Evolutionary conservation across 257 asterid genomes (phyloP), one percentile per base, ranked within the genome.

Genomic region (Verbascum thapsus): DNA sequence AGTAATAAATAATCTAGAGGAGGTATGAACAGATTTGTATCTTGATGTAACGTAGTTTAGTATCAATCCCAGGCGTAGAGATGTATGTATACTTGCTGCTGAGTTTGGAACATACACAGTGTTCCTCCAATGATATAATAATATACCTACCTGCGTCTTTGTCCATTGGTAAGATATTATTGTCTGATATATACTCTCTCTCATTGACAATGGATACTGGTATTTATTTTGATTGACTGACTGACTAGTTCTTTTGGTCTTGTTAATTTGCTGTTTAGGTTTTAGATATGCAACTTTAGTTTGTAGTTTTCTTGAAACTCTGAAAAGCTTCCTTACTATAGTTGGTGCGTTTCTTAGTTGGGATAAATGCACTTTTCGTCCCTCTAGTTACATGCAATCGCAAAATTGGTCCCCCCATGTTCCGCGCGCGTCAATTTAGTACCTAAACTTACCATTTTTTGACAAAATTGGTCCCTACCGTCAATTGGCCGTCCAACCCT

Each of bases 61-160:
- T 5, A 17, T 48, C n/a, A 17, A 48, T 11, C 13, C 35, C 2
- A 9, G 0, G 26, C 20, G 1, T 17, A n/a, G n/a, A n/a, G n/a
- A n/a, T 1, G 19, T 17, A 18, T 11, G 0, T n/a, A 16, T 19
- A 17, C 4, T 1, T 0, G 6, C 19, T 49, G 9, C 12, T 6
- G 11, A 23, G 54, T 49, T 11, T n/a, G 26, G 34, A 2, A 8
- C 26, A 48, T 48, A 20, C n/a, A n/a, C 54, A 48, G 26, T 8
- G 32, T 26, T 26, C 5, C 5, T 26, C 32, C 32, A 92, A 89
- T 44, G 97, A 92, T 61, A 87, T 92, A 17, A 92, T 81, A 86
- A 0, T 97, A 92, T 65, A 89, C n/a, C n/a, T 92, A 61, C 97
- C 97, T 10, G 97, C 97, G 0, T 92, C 97, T 76, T 68, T 89